Conservation (phyloP, 305 asterid genomes). For the Withania somnifera region DNA sequence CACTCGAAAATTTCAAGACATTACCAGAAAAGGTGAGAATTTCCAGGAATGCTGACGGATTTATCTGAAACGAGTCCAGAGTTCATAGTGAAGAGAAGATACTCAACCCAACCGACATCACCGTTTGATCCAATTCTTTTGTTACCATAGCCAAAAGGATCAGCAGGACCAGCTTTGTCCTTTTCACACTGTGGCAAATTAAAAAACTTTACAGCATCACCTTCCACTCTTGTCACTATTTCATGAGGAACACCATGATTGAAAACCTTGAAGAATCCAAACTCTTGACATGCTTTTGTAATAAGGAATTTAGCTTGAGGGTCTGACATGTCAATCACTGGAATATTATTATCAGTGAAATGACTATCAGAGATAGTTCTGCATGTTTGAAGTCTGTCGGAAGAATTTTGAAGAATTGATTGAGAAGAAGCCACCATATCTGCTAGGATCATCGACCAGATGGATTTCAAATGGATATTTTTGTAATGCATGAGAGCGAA, state of each 20-base stretch:
- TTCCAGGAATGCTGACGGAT: constrained; percentile 10
- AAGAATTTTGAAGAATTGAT: constrained; percentile 16
- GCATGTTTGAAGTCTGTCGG: constrained; percentile 29
- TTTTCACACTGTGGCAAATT: constrained; percentile 27
- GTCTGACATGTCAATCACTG: constrained; percentile 35
- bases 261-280: constrained; percentile 49
- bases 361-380: constrained; percentile 6
- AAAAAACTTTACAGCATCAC: constrained; percentile 39
- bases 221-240: constrained; percentile 25
- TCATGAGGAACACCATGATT: constrained; percentile 48
- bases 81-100: constrained; percentile 42
- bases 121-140: constrained; percentile 58
- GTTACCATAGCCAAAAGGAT: constrained; percentile 61
- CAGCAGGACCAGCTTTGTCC: constrained; percentile 36
- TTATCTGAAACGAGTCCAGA: constrained; percentile 12
- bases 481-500: neutral
- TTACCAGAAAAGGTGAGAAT: constrained; percentile 31
- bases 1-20: neutral
- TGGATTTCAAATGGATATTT: neutral
- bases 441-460: neutral
- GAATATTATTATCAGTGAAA: constrained; percentile 10
- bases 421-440: constrained; percentile 39
- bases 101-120: constrained; percentile 67
- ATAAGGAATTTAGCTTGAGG: constrained; percentile 30
- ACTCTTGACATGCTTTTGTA: constrained; percentile 41